Evolutionary conservation across 208 protist species (phyloP).

Genomic region (Novymonas esmeraldas): DNA sequence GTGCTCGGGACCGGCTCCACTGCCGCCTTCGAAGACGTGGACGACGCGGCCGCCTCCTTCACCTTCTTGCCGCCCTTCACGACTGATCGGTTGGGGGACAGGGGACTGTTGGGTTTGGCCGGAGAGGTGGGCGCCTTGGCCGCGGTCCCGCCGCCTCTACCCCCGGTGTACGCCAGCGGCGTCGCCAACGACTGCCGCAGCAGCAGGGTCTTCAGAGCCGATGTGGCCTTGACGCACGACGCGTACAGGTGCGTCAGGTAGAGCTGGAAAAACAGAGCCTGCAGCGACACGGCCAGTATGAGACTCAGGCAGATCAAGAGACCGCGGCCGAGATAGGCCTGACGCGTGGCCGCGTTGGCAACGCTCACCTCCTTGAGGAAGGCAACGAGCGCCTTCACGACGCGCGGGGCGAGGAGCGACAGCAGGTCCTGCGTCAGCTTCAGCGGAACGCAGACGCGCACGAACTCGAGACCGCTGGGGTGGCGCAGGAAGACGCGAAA

Average conservation of each 20-base stretch:
- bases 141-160: not conserved
- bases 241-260: constrained; percentile 75
- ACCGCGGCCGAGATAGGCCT: constrained; percentile 38
- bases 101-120: constrained; percentile 6
- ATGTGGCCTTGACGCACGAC: constrained; percentile 50
- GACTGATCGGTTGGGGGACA: not conserved
- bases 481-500: constrained; percentile 72
- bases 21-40: constrained; percentile 6
- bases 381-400: constrained; percentile 54
- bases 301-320: constrained; percentile 49
- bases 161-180: constrained; percentile 36
- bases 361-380: constrained; percentile 55
- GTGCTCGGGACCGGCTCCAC: constrained; percentile 10
- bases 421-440: constrained; percentile 63
- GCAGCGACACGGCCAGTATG: constrained; percentile 47
- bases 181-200: constrained; percentile 55
- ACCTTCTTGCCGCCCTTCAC: constrained; percentile 19
- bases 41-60: constrained; percentile 7
- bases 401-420: constrained; percentile 43
- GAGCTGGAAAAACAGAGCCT: constrained; percentile 66
- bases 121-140: not conserved
- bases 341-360: constrained; percentile 17
- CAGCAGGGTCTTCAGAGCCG: constrained; percentile 62
- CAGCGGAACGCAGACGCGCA: constrained; percentile 66
- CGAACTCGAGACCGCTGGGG: constrained; percentile 58